Percentiles rank a stretch among this genome's conserved stretches.
These are phyloP conservation scores for Ascochyta rabiei DNA, from an alignment of 2,329 filamentous ascomycete species.

Conservation along the genomic window DNA sequence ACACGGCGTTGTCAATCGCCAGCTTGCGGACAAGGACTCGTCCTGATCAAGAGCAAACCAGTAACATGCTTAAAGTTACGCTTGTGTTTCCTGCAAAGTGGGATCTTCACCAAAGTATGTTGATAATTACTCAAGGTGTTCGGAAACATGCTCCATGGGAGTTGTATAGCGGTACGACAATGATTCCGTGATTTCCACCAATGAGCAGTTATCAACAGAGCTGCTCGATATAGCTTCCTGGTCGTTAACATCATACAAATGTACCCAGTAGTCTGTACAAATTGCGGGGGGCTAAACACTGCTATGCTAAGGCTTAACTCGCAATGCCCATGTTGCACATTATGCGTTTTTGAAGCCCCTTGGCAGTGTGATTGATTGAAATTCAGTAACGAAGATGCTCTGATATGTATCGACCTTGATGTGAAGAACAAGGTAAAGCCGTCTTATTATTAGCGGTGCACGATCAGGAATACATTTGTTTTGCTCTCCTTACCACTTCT, in stretches of 20 bases:
- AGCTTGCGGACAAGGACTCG: too few relatives aligned
- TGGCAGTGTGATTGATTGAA: too few relatives aligned
- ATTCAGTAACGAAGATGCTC: too few relatives aligned
- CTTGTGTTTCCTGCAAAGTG: too few relatives aligned
- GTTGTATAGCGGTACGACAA: not conserved
- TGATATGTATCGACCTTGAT: too few relatives aligned
- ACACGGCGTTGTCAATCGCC: not conserved
- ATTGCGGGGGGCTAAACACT: conserved; percentile 20
- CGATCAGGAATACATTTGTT: not conserved
- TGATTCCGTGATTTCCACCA: not conserved
- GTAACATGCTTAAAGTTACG: not conserved
- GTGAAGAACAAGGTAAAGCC: too few relatives aligned
- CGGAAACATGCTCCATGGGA: too few relatives aligned
- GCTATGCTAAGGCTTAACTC: too few relatives aligned
- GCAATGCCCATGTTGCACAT: too few relatives aligned
- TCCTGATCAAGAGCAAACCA: too few relatives aligned
- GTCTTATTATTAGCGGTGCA: too few relatives aligned
- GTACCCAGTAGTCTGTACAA: conserved; percentile 23
- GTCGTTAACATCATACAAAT: conserved; percentile 17
- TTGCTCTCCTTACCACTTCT: not conserved
- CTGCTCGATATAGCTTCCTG: conserved; percentile 7
- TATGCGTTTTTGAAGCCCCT: too few relatives aligned
- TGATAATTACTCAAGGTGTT: not conserved
- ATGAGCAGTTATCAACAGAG: not conserved
- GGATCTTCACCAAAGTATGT: not conserved